Evolutionary conservation across 495 filamentous ascomycete genomes (phyloP).

Genomic region (Penicillium coprophilum): DNA sequence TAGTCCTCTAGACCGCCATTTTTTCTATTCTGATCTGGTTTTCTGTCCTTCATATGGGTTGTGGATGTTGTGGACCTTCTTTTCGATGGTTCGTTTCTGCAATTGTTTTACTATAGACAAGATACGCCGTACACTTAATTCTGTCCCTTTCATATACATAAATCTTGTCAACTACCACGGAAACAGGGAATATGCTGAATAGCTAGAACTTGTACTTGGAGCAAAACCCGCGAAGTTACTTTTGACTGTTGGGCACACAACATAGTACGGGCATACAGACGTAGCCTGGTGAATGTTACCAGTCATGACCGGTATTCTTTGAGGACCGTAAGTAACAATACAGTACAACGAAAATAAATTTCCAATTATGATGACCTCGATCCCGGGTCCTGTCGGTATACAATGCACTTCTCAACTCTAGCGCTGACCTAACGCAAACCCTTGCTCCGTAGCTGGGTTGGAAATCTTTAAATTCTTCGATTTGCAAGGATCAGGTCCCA

Average conservation of each 20-base stretch:
- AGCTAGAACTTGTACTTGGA: not conserved
- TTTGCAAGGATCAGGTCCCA: conserved; percentile 6
- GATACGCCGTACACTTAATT: conserved; percentile 1
- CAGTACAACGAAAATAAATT: conserved; percentile 2
- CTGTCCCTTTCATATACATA: conserved; percentile 5
- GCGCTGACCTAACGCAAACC: conserved; percentile 13
- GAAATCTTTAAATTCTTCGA: too few relatives aligned
- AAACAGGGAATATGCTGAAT: not conserved
- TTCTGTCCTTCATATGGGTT: not conserved
- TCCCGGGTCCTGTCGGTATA: conserved; percentile 3
- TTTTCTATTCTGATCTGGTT: not conserved
- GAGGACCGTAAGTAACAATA: conserved; percentile 9
- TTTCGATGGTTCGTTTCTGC: conserved; percentile 6
- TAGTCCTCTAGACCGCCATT: conserved; percentile 8
- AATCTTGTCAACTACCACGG: not conserved
- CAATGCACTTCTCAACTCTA: conserved; percentile 5
- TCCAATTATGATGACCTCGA: conserved; percentile 11
- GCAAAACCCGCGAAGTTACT: not conserved
- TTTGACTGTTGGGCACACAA: not conserved
- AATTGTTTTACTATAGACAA: conserved; percentile 12
- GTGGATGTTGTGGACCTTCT: not conserved
- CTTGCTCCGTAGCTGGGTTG: too few relatives aligned
- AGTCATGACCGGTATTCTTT: conserved; percentile 9
- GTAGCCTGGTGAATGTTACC: conserved; percentile 5
- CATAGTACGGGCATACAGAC: not conserved